Evolutionary conservation across 768 basidiomycete genomes (phyloP).

Genomic region (Infundibulicybe gibba): DNA sequence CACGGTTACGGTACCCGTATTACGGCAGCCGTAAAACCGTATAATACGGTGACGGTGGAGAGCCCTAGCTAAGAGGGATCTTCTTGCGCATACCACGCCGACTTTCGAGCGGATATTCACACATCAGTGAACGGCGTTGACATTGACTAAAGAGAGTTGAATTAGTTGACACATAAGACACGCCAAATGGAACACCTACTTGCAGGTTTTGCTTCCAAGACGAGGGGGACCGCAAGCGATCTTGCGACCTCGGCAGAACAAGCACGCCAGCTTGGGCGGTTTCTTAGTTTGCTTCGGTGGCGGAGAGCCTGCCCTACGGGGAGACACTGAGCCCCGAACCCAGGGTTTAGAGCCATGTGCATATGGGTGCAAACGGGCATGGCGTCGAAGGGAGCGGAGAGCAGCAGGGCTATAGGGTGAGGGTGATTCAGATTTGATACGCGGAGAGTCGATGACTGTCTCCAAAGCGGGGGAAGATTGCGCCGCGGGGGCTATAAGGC

Average conservation of each 20-base stretch:
- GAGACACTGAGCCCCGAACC: constrained; percentile 6
- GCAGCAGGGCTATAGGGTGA: background rate
- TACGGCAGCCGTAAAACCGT: too few species aligned
- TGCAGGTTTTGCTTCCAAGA: constrained; percentile 56
- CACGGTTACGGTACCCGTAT: too few species aligned
- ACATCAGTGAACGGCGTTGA: constrained; percentile 61
- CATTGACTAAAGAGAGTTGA: constrained; percentile 49
- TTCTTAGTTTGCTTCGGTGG: constrained; percentile 40
- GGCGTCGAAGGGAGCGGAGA: background rate
- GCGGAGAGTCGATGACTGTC: too few species aligned
- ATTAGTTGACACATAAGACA: constrained; percentile 9
- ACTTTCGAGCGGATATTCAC: constrained; percentile 70
- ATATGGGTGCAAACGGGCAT: background rate
- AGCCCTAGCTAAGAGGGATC: too few species aligned
- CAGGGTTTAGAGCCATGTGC: background rate
- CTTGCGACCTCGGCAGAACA: constrained; percentile 65
- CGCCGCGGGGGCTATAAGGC: too few species aligned
- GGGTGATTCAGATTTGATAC: background rate
- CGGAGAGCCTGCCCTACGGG: constrained; percentile 20
- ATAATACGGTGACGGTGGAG: too few species aligned
- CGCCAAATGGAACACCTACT: constrained; percentile 27
- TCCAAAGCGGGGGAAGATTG: too few species aligned
- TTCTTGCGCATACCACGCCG: constrained; percentile 65
- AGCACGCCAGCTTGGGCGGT: constrained; percentile 56
- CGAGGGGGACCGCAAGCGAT: constrained; percentile 65